These are phyloP conservation scores for Ceratocystis cacaofunesta DNA, from an alignment of 2,329 filamentous ascomycete species.

Conservation along the genomic window DNA sequence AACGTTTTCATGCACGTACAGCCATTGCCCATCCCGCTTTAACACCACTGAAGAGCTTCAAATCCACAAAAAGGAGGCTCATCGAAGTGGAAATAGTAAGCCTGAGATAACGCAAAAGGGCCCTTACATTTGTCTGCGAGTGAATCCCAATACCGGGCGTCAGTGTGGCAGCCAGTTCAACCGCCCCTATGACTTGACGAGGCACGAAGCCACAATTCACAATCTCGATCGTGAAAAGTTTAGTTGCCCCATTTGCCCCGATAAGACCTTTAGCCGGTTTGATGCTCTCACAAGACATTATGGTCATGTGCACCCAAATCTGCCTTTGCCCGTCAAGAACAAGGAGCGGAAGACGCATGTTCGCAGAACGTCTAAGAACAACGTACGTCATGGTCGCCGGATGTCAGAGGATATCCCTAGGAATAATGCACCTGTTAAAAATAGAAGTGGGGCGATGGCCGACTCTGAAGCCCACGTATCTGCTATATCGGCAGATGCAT, in stretches of 20 bases:
- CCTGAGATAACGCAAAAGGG: conserved; percentile 55
- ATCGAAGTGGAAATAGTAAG: conserved; percentile 53
- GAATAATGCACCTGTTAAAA: background rate
- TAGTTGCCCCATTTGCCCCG: conserved; percentile 81
- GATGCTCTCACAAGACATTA: conserved; percentile 91
- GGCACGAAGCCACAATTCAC: conserved; percentile 96
- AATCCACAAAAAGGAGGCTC: conserved; percentile 89
- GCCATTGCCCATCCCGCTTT: conserved; percentile 77
- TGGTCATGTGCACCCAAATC: conserved; percentile 81
- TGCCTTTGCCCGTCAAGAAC: conserved; percentile 58
- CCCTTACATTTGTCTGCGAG: conserved; percentile 80
- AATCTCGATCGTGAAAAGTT: conserved; percentile 91
- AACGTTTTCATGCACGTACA: conserved; percentile 92
- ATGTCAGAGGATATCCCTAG: background rate
- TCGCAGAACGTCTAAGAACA: background rate
- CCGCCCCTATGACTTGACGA: conserved; percentile 85
- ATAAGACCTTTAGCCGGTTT: conserved; percentile 92
- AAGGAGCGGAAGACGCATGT: conserved; percentile 16
- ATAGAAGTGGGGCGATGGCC: background rate
- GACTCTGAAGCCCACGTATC: background rate
- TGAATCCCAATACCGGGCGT: conserved; percentile 90
- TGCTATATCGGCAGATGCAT: background rate
- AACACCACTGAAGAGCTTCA: conserved; percentile 75
- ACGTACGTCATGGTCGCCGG: background rate
- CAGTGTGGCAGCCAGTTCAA: conserved; percentile 68